Percentiles rank a stretch among this genome's conserved stretches.
These are phyloP conservation scores for Sinapis alba DNA, from an alignment of 441 rosid species.

Conservation along the genomic window DNA sequence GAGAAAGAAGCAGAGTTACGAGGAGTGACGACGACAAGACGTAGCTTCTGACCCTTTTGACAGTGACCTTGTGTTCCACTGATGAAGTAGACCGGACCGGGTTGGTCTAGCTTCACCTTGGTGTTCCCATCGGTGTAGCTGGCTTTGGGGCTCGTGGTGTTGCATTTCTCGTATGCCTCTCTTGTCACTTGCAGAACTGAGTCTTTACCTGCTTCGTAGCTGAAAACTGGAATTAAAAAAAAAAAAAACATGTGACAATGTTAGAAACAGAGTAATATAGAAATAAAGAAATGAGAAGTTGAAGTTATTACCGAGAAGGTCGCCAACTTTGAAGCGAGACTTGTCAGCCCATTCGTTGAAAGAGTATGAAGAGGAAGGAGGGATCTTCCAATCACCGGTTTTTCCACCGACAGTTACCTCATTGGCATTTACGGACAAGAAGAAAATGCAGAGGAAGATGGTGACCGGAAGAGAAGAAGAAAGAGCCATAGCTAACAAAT, in stretches of 20 bases:
- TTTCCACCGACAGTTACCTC: slow-evolving; percentile 77
- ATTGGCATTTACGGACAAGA: slow-evolving; percentile 45
- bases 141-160: slow-evolving; percentile 57
- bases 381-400: slow-evolving; percentile 72
- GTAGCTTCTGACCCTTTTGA: slow-evolving; percentile 79
- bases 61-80: slow-evolving; percentile 85
- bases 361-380: slow-evolving; percentile 64
- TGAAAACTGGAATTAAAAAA: slow-evolving; percentile 56
- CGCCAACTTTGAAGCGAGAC: slow-evolving; percentile 74
- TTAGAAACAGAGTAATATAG: slow-evolving; percentile 20
- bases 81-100: slow-evolving; percentile 79
- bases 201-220: slow-evolving; percentile 68
- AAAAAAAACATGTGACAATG: neutral
- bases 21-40: slow-evolving; percentile 57
- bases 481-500: neutral
- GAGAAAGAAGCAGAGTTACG: slow-evolving; percentile 50
- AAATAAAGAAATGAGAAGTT: neutral
- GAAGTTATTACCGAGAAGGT: slow-evolving; percentile 56
- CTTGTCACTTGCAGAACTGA: slow-evolving; percentile 73
- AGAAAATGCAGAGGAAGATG: neutral
- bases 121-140: slow-evolving; percentile 73
- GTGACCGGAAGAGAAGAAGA: neutral
- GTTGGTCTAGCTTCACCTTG: slow-evolving; percentile 59
- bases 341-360: slow-evolving; percentile 77
- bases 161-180: slow-evolving; percentile 71